These are phyloP conservation scores for Ophiosphaerella herpotricha DNA, from an alignment of 2,329 filamentous ascomycete species.

Conservation along the genomic window DNA sequence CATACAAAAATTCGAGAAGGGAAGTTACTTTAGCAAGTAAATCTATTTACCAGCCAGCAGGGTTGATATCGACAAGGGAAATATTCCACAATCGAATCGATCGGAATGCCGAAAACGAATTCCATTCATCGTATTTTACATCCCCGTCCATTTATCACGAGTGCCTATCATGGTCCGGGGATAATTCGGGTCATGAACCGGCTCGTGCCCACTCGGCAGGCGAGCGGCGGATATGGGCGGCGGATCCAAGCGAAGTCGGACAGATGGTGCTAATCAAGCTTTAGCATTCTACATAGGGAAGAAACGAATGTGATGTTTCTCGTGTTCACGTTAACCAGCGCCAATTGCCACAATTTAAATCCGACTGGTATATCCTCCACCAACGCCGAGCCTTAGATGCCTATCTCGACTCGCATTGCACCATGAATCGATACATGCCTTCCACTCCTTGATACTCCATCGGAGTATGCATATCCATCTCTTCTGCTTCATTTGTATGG, in stretches of 20 bases:
- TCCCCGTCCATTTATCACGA: too few relatives aligned
- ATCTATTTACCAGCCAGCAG: too few relatives aligned
- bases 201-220: too few relatives aligned
- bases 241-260: background rate
- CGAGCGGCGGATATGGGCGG: background rate
- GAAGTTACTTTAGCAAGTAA: too few relatives aligned
- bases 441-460: constrained; percentile 67
- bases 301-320: constrained; percentile 9
- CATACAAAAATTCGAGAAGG: background rate
- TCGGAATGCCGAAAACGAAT: too few relatives aligned
- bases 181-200: too few relatives aligned
- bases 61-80: too few relatives aligned
- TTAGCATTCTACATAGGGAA: constrained; percentile 24
- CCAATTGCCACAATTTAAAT: constrained; percentile 27
- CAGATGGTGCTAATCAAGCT: constrained; percentile 1
- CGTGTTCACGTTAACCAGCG: constrained; percentile 13
- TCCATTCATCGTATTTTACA: too few relatives aligned
- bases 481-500: constrained; percentile 58
- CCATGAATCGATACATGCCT: constrained; percentile 69
- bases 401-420: constrained; percentile 60
- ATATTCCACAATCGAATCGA: too few relatives aligned
- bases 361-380: constrained; percentile 30
- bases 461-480: constrained; percentile 43
- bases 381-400: constrained; percentile 9
- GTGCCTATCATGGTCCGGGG: too few relatives aligned